Base-by-base conservation (phyloP, 2,329 filamentous ascomycete species). In the Amesomyces nigricolor region DNA sequence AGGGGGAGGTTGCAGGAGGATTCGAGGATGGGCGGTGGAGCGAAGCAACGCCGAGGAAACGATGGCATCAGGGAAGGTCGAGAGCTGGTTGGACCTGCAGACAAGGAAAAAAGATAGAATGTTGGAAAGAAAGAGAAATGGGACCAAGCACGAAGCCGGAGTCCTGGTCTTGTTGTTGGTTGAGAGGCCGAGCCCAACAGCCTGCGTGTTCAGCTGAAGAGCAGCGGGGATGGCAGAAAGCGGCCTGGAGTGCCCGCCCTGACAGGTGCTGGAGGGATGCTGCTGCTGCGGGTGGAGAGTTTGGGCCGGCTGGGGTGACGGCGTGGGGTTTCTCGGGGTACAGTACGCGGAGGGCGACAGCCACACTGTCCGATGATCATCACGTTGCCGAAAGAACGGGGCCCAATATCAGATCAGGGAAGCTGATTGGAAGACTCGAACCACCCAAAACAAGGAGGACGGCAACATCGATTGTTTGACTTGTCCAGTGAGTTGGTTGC, bases 161-260 rank as follows among this genome's bases (percentile, higher is more conserved):
- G 5, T n/a, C 22, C 22, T 26, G 22, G 22, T 50, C 40, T 37
- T 11, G 8, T 22, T 17, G 32, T 13, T 10, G 32, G 32, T 35
- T 35, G 32, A 35, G 11, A 35, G 46, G 30, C 43, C 38, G 49
- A 49, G 32, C 26, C 38, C 53, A 54, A 35, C 49, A 60, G 54
- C 22, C 55, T 57, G 47, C 54, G 54, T 42, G 51, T 55, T 59
- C 59, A 61, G 59, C 59, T 61, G 57, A 51, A 53, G 49, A 51
- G 44, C 45, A 22, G 45, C 39, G 54, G 50, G 51, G 55, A 57
- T 40, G 22, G 40, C 38, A 26, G 30, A 26, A 39, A 40, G 22
- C 38, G 51, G 47, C 19, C 56, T 54, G 52, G 52, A 52, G 47
- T 47, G 19, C 37, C 51, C 51, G 30, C 17, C 30, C 32, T 17